Base-by-base conservation (phyloP, 2,329 filamentous ascomycete genomes). In the Venturia oleaginea region DNA sequence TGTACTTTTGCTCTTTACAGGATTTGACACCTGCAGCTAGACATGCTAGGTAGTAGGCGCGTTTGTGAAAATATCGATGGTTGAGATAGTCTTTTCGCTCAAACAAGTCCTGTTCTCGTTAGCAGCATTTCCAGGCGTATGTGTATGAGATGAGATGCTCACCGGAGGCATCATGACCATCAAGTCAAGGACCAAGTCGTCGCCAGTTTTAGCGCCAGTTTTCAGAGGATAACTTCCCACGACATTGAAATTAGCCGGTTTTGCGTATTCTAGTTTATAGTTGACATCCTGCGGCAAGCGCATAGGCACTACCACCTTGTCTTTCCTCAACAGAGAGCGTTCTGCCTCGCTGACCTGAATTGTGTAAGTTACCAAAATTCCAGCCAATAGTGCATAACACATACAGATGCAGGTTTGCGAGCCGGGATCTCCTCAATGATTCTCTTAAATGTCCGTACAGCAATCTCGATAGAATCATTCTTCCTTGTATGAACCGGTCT, bases 21-120 rank as follows among this genome's bases (percentile, higher is more conserved):
- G 83, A 79, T 68, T 86, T 85, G 62, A 97, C 78, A 4, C 84
- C 86, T 37, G 85, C 86, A 17, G 91, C 86, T 64, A 97, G 79
- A 68, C 89, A 91, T 40, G 92, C 91, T 61, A 97, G 79, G 72
- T 95, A 97, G 76, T 93, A 97, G 15, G 94, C 90, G 67, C 92
- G 83, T 71, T 96, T 95, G 78, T 97, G 92, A 72, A 97, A 96
- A 77, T 96, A 97, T 67, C 94, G 86, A 79, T 94, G 83, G 74
- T 96, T 92, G 61, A 92, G 82, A 73, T 93, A 97, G 76, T 99
- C 94, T 76, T 97, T 97, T 55, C 95, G 90, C 72, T 96, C 91
- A 71, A 97, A 92, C 15, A 96, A 77, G 0, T 83, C 78, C 65
- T 79, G 70, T 8, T 42, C 30, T 42, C 27, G 30, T 65, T 40